Evolutionary conservation across 78 protist species (phyloP).

Genomic region (Polysphondylium violaceum): DNA sequence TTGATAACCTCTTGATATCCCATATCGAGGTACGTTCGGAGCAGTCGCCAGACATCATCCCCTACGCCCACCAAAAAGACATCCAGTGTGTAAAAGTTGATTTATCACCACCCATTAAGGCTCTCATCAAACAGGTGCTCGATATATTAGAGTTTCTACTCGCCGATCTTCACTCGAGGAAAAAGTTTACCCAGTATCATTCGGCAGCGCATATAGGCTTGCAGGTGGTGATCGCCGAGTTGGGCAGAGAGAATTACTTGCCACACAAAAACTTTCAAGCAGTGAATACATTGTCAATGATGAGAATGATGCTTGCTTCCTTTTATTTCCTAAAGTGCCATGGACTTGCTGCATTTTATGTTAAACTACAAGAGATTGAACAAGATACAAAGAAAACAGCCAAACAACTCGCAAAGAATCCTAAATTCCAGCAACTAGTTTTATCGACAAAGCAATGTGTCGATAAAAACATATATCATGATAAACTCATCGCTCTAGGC

Average conservation of each 20-base stretch:
- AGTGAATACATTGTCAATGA: neutral
- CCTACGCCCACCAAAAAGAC: conserved; percentile 36
- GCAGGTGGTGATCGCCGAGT: neutral
- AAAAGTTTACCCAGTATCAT: no score
- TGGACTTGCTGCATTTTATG: conserved; percentile 34
- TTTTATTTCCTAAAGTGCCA: conserved; percentile 3
- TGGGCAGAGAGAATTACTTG: neutral
- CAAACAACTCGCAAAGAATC: neutral
- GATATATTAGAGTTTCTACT: no score
- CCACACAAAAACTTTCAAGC: neutral
- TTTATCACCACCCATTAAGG: neutral
- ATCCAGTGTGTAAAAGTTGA: conserved; percentile 7
- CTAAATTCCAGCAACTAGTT: neutral
- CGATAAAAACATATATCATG: neutral
- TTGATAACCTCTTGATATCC: conserved; percentile 84
- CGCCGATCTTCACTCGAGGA: neutral
- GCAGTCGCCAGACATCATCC: conserved; percentile 64
- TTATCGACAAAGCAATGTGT: neutral
- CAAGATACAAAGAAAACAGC: neutral
- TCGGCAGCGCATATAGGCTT: no score
- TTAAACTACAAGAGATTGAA: neutral
- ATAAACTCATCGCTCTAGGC: conserved; percentile 5
- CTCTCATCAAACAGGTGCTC: neutral
- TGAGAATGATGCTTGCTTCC: neutral
- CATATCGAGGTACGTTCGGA: conserved; percentile 87